These are phyloP conservation scores for Mrakia hoshinonis DNA, from an alignment of 768 basidiomycete genomes.

Conservation along the genomic window DNA sequence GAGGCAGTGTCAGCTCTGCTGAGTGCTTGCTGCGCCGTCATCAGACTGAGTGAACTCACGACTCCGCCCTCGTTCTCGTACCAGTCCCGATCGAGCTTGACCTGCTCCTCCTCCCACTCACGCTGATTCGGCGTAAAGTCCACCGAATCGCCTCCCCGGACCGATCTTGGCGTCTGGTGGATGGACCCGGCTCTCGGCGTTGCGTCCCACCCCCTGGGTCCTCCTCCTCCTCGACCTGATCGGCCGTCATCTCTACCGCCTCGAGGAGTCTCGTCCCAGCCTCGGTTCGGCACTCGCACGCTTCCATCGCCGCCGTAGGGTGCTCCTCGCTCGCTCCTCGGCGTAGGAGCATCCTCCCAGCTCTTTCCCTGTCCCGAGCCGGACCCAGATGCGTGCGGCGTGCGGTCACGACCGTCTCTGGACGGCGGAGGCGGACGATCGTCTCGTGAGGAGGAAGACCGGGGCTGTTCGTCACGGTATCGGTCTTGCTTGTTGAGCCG, in stretches of 20 bases:
- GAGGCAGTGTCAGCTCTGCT: not conserved
- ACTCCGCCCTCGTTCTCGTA: constrained; percentile 75
- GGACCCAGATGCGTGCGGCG: not conserved
- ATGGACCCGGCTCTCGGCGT: constrained; percentile 29
- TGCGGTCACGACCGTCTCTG: not conserved
- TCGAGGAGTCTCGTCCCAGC: constrained; percentile 89
- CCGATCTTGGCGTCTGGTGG: constrained; percentile 27
- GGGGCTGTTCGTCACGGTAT: constrained; percentile 12
- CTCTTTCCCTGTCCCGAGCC: constrained; percentile 31
- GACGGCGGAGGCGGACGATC: not conserved
- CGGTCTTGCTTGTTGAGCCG: constrained; percentile 58
- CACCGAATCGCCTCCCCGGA: constrained; percentile 13
- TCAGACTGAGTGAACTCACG: constrained; percentile 41
- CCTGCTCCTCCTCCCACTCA: constrained; percentile 97
- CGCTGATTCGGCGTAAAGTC: constrained; percentile 39
- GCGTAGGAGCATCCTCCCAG: constrained; percentile 40
- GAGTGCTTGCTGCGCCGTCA: not conserved
- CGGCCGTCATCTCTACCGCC: constrained; percentile 40
- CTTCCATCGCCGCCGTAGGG: constrained; percentile 49
- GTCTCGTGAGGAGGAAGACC: not conserved
- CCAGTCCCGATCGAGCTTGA: constrained; percentile 88
- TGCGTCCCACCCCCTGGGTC: constrained; percentile 29
- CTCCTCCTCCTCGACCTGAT: not conserved
- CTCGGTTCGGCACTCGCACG: constrained; percentile 79
- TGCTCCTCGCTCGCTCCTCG: constrained; percentile 33